phyloP scores from a whole-genome alignment of 2,329 filamentous ascomycete genomes.

The Hypoxylon sp. region DNA sequence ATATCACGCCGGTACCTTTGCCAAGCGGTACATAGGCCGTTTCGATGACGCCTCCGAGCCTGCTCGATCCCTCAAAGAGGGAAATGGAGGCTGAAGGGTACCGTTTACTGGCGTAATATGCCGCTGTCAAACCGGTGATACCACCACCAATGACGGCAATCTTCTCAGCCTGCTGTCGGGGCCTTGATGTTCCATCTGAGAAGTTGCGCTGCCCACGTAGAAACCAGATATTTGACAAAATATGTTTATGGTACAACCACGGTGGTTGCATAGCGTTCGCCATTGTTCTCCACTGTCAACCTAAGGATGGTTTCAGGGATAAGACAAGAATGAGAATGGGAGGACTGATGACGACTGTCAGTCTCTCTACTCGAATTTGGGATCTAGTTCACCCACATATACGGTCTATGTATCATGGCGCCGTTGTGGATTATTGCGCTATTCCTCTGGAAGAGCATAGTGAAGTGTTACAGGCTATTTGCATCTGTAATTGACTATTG shows the following conservation, averaged over 20 bases:
- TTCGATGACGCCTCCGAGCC: conserved; percentile 24
- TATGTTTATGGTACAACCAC: background rate
- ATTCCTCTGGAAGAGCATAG: background rate
- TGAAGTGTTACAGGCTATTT: conserved; percentile 7
- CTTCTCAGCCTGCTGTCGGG: conserved; percentile 3
- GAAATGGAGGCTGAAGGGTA: conserved; percentile 25
- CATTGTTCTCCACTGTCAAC: background rate
- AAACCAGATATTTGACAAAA: background rate
- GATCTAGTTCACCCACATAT: background rate
- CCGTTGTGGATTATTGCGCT: background rate
- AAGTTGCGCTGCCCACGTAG: background rate
- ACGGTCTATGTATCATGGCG: conserved; percentile 1
- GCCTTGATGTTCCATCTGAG: background rate
- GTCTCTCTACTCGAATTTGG: background rate
- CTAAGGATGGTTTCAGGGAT: background rate
- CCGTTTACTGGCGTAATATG: conserved; percentile 22
- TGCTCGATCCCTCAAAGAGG: conserved; percentile 21
- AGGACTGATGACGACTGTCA: background rate
- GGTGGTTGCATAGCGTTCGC: background rate
- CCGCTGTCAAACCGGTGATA: conserved; percentile 24
- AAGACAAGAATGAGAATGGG: background rate
- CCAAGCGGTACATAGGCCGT: conserved; percentile 10
- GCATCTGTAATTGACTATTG: conserved; percentile 7
- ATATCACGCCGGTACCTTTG: conserved; percentile 11
- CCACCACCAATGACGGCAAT: conserved; percentile 32